A percentile compares a stretch with the other conserved stretches of the same genome.
phyloP scores from a whole-genome alignment of 1,139 yeast species.

The Nakaseomyces bracarensis region DNA sequence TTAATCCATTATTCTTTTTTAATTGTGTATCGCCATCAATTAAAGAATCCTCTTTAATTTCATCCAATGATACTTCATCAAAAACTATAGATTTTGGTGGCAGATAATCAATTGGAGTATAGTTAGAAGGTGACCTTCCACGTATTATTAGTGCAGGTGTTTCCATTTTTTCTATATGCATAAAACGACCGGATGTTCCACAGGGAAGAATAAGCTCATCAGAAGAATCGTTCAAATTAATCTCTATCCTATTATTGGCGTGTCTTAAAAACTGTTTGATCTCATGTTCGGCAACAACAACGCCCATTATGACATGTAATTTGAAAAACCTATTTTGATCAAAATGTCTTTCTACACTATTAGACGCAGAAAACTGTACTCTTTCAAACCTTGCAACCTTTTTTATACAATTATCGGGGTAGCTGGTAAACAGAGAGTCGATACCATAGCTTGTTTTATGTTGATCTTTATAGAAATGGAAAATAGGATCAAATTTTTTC shows the following conservation, averaged over 20 bases:
- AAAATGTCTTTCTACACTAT: conserved; percentile 44
- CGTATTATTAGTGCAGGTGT: conserved; percentile 60
- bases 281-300: conserved; percentile 29
- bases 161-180: conserved; percentile 37
- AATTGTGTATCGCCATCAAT: neutral
- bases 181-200: conserved; percentile 15
- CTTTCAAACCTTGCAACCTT: conserved; percentile 62
- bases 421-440: conserved; percentile 23
- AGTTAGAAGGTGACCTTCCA: conserved; percentile 63
- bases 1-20: neutral
- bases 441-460: conserved; percentile 11
- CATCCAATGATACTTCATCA: conserved; percentile 5
- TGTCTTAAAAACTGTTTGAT: neutral
- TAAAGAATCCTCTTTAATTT: conserved; percentile 1
- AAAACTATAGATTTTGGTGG: conserved; percentile 6
- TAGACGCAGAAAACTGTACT: conserved; percentile 58
- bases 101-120: conserved; percentile 24
- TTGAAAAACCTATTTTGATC: conserved; percentile 43
- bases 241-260: neutral
- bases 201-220: conserved; percentile 11
- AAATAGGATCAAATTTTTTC: conserved; percentile 44
- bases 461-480: conserved; percentile 39
- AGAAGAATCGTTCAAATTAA: conserved; percentile 1
- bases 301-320: conserved; percentile 49
- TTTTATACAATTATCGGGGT: conserved; percentile 45